Percentiles rank a stretch among this genome's conserved stretches.
Evolutionary conservation across 352 stramenopile genomes (phyloP).

Genomic region (Pythium diclinum): DNA sequence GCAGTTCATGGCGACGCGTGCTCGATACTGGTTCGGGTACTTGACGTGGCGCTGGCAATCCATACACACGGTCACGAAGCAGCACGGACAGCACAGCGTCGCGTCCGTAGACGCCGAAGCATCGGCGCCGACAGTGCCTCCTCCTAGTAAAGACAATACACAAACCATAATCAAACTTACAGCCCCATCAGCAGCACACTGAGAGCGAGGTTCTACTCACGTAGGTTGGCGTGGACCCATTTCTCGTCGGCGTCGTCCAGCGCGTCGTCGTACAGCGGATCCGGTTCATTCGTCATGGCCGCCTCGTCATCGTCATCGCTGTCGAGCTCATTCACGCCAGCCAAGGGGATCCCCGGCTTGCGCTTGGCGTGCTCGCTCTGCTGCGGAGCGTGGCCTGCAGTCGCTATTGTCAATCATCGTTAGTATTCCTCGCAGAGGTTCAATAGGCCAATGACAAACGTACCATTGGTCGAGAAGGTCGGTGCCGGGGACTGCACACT

Average conservation of each 20-base stretch:
- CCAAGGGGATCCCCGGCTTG: constrained; percentile 28
- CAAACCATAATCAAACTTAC: not conserved
- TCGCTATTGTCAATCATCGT: not conserved
- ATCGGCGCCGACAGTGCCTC: not conserved
- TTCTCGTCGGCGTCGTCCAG: constrained; percentile 65
- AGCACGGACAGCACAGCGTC: constrained; percentile 72
- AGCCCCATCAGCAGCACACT: not conserved
- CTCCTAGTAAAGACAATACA: constrained; percentile 8
- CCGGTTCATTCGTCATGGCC: constrained; percentile 25
- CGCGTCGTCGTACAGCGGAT: constrained; percentile 64
- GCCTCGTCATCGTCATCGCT: constrained; percentile 22
- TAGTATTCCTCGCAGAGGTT: not conserved
- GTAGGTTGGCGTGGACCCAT: constrained; percentile 65
- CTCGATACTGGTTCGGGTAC: constrained; percentile 72
- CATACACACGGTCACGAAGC: constrained; percentile 79
- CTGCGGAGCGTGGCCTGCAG: constrained; percentile 31
- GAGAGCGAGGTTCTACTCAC: too few relatives aligned
- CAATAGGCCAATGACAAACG: constrained; percentile 9
- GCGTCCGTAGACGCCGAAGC: constrained; percentile 39
- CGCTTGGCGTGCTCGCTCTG: constrained; percentile 29
- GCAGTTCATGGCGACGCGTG: constrained; percentile 61
- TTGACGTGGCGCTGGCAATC: constrained; percentile 62
- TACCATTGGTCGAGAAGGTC: constrained; percentile 8
- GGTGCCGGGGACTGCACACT: constrained; percentile 22
- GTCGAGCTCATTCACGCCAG: constrained; percentile 21